Percentiles rank a stretch among this genome's conserved stretches.
phyloP scores from a whole-genome alignment of 805 yeast species.

The Clavispora carvajalis region DNA sequence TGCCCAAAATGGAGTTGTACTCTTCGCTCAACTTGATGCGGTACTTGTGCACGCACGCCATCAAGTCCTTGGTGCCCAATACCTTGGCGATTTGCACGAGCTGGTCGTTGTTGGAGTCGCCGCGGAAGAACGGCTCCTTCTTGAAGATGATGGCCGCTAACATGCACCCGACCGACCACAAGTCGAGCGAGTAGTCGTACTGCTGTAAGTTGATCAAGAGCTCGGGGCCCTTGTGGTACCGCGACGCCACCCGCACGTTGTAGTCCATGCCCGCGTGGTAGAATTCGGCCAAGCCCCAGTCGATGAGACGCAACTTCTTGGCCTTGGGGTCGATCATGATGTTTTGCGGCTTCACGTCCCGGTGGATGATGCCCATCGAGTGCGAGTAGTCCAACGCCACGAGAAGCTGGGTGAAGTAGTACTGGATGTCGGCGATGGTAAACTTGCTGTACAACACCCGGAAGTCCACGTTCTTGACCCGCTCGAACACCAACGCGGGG shows the following conservation, averaged over 20 bases:
- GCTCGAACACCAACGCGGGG: constrained; percentile 84
- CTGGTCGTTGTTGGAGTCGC: constrained; percentile 87
- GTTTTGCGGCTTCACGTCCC: constrained; percentile 95
- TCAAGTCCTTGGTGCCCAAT: constrained; percentile 77
- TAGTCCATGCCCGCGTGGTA: constrained; percentile 86
- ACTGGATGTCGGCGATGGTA: constrained; percentile 69
- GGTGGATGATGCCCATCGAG: constrained; percentile 92
- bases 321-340: constrained; percentile 86
- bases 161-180: constrained; percentile 95
- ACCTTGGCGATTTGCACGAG: constrained; percentile 84
- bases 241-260: constrained; percentile 88
- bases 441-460: constrained; percentile 76
- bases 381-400: constrained; percentile 86
- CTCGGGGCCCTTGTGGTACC: constrained; percentile 94
- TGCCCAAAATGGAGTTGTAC: constrained; percentile 65
- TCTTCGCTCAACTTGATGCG: constrained; percentile 66
- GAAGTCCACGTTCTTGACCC: constrained; percentile 78
- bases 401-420: constrained; percentile 74
- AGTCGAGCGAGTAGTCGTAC: constrained; percentile 86
- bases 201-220: constrained; percentile 76
- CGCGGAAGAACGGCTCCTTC: constrained; percentile 90
- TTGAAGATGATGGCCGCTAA: constrained; percentile 85
- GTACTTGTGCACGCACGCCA: constrained; percentile 65
- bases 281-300: constrained; percentile 95
- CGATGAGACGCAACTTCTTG: constrained; percentile 71